Conservation (phyloP, 1,284 basidiomycete genomes). For the Cutaneotrichosporon cavernicola region DNA sequence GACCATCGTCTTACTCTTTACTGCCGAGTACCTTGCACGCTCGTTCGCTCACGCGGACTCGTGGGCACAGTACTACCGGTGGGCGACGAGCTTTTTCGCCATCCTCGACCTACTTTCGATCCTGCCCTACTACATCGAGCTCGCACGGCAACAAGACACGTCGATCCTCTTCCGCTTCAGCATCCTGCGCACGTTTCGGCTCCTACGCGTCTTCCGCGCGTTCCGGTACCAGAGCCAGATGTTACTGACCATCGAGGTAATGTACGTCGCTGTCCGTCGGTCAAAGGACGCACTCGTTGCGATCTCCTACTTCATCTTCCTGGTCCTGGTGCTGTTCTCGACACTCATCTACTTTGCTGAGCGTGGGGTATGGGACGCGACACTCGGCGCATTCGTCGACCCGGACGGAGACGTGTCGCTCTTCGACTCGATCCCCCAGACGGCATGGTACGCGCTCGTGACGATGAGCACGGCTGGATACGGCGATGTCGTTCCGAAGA, state of each 20-base stretch:
- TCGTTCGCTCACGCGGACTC: constrained; percentile 53
- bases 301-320: constrained; percentile 81
- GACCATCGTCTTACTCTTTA: constrained; percentile 79
- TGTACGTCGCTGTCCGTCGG: constrained; percentile 80
- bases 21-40: constrained; percentile 61
- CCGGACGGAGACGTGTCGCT: constrained; percentile 65
- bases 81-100: constrained; percentile 67
- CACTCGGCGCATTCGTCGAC: constrained; percentile 74
- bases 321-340: constrained; percentile 80
- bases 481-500: constrained; percentile 79
- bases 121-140: constrained; percentile 80
- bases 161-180: constrained; percentile 83
- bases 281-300: constrained; percentile 82
- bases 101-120: constrained; percentile 80
- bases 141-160: constrained; percentile 78
- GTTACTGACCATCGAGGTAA: constrained; percentile 83
- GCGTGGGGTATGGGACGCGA: constrained; percentile 78
- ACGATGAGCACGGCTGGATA: constrained; percentile 56
- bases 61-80: constrained; percentile 50
- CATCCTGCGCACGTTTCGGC: constrained; percentile 71
- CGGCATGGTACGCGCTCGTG: constrained; percentile 65
- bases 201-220: constrained; percentile 79
- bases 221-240: constrained; percentile 67
- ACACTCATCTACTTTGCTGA: constrained; percentile 85
- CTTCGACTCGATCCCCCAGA: constrained; percentile 71